A percentile compares a stretch with the other conserved stretches of the same genome.
phyloP scores from a whole-genome alignment of 805 yeast species.

The Candida verbasci region DNA sequence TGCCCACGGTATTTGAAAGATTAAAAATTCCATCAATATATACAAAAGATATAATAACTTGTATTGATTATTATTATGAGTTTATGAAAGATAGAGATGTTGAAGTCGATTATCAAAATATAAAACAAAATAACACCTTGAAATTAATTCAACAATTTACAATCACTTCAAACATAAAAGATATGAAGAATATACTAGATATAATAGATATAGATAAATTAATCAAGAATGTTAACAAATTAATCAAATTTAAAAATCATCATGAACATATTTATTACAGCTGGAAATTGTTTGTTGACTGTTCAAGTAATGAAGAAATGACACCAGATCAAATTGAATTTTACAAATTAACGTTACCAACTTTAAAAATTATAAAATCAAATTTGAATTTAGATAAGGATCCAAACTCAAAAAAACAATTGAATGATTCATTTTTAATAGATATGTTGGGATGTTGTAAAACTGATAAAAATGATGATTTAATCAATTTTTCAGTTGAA shows the following conservation, averaged over 20 bases:
- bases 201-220: slow-evolving; percentile 40
- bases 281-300: slow-evolving; percentile 32
- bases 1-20: slow-evolving; percentile 20
- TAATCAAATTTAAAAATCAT: slow-evolving; percentile 31
- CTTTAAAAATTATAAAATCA: slow-evolving; percentile 25
- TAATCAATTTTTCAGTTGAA: slow-evolving; percentile 25
- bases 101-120: slow-evolving; percentile 11
- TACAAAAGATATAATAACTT: slow-evolving; percentile 24
- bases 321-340: slow-evolving; percentile 9
- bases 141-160: slow-evolving; percentile 27
- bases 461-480: slow-evolving; percentile 22
- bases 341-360: slow-evolving; percentile 23
- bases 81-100: slow-evolving; percentile 10
- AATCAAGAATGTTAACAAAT: slow-evolving; percentile 19
- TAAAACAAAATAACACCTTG: slow-evolving; percentile 21
- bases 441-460: slow-evolving; percentile 39
- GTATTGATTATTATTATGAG: slow-evolving; percentile 32
- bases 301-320: slow-evolving; percentile 4
- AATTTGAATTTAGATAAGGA: slow-evolving; percentile 25
- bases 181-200: slow-evolving; percentile 25
- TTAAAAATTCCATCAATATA: slow-evolving; percentile 29
- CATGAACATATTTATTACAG: slow-evolving; percentile 21
- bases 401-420: slow-evolving; percentile 9
- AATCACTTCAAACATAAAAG: slow-evolving; percentile 15
- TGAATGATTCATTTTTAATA: slow-evolving; percentile 31